Percentiles rank a stretch among this genome's conserved stretches.
These are phyloP conservation scores for Aotearoamyces nothofagi DNA, from an alignment of 2,329 filamentous ascomycete genomes.

Conservation along the genomic window DNA sequence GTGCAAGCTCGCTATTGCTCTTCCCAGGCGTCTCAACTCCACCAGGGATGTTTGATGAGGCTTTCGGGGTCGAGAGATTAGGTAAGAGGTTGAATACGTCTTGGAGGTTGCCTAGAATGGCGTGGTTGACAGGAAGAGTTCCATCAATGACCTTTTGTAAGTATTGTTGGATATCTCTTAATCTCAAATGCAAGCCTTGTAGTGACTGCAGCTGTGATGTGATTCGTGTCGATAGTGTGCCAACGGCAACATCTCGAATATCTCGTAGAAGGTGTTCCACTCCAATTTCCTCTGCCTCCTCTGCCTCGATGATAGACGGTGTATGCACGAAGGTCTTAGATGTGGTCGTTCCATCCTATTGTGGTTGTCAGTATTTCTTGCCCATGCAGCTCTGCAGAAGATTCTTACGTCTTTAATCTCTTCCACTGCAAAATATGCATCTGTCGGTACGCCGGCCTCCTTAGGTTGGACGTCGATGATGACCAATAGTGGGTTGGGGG, in stretches of 20 bases:
- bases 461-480: slow-evolving; percentile 98
- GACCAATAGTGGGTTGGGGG: slow-evolving; percentile 85
- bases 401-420: slow-evolving; percentile 87
- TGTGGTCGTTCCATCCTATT: slow-evolving; percentile 87
- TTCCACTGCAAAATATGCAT: slow-evolving; percentile 97
- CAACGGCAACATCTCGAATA: slow-evolving; percentile 94
- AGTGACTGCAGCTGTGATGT: slow-evolving; percentile 96
- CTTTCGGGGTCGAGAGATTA: slow-evolving; percentile 76
- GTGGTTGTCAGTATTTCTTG: slow-evolving; percentile 6
- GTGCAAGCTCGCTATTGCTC: slow-evolving; percentile 73
- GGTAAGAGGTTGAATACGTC: slow-evolving; percentile 98
- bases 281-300: slow-evolving; percentile 97
- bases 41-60: slow-evolving; percentile 37
- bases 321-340: slow-evolving; percentile 97
- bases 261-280: slow-evolving; percentile 96
- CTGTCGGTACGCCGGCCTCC: slow-evolving; percentile 92
- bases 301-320: slow-evolving; percentile 93
- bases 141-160: slow-evolving; percentile 91
- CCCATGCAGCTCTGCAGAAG: neutral
- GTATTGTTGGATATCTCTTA: slow-evolving; percentile 91
- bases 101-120: slow-evolving; percentile 94
- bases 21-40: slow-evolving; percentile 25
- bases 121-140: slow-evolving; percentile 89
- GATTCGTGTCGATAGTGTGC: slow-evolving; percentile 89
- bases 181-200: slow-evolving; percentile 84